Evolutionary conservation across 108 stramenopile genomes (phyloP), one percentile per base, ranked within the genome.

Genomic region (Mayamaea pseudoterrestris): DNA sequence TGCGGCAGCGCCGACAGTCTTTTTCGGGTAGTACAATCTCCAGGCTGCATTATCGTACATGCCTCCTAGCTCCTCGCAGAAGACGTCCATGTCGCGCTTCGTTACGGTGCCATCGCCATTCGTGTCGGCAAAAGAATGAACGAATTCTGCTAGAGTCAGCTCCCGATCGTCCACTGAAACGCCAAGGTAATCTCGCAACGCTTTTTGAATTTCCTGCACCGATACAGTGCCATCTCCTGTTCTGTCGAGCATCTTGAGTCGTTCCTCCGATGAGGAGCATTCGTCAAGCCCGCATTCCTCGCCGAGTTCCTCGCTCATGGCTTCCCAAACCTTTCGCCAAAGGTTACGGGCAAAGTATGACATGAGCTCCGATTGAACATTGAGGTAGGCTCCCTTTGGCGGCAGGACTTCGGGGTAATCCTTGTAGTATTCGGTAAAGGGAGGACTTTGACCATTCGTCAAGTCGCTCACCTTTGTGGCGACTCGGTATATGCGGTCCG

Each of bases 331-430:
- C 36, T 44, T 50, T 24, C 53, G 57, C 62, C 66, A 67, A 23
- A 73, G 25, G 40, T 68, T 73, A 0, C 62, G 35, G 3, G 72
- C 72, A 53, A 73, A 73, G 63, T 60, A 60, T 0, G 48, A 12
- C 72, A 73, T 73, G 32, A 73, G 63, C 43, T 64, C 58, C 2
- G 66, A 55, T 18, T 73, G 63, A 28, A 73, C 68, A 35, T 73
- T 73, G 4, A 64, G 54, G 30, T 73, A 73, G 18, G 52, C 40
- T 27, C 72, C 72, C 29, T 73, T 65, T 16, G 63, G 55, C 2
- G 72, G 72, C 24, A 73, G 47, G 6, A 45, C 37, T 12, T 63
- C 30, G 5, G 58, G 63, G 31, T 73, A 27, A 1, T 47, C 27
- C 1, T 41, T 60, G 50, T 57, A 73, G 34, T 65, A 73, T n/a